phyloP scores from a whole-genome alignment of 768 basidiomycete species.

The Lentinula detonsa region DNA sequence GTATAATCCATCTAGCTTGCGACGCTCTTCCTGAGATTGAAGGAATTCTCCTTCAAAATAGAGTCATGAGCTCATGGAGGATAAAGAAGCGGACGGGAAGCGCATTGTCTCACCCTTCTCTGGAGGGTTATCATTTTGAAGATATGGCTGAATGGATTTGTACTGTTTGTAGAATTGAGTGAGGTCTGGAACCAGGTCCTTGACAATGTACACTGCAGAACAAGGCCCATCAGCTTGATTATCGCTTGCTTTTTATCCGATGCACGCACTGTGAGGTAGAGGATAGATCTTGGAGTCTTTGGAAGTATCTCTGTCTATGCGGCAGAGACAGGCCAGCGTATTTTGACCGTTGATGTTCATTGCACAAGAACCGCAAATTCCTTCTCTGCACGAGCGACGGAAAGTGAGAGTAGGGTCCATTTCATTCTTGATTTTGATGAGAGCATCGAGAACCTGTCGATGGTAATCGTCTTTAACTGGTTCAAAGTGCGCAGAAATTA shows the following conservation, averaged over 20 bases:
- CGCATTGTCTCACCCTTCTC: constrained; percentile 38
- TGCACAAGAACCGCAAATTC: constrained; percentile 97
- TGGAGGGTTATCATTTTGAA: constrained; percentile 90
- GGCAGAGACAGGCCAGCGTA: constrained; percentile 94
- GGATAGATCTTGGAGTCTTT: constrained; percentile 93
- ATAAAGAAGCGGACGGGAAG: background rate
- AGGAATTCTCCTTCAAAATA: constrained; percentile 60
- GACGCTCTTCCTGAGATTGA: constrained; percentile 86
- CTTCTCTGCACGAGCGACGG: constrained; percentile 87
- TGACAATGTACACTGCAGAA: constrained; percentile 89
- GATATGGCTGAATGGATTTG: constrained; percentile 97
- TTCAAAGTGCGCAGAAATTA: background rate
- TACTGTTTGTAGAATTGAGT: constrained; percentile 98
- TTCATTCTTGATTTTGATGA: constrained; percentile 99
- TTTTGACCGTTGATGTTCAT: constrained; percentile 99
- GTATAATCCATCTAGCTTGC: constrained; percentile 95
- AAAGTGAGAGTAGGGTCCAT: constrained; percentile 96
- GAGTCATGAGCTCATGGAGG: background rate
- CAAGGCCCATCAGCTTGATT: background rate
- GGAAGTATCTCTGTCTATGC: constrained; percentile 71
- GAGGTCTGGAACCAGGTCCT: constrained; percentile 93
- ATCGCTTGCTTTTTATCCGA: background rate
- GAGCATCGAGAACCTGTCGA: constrained; percentile 72
- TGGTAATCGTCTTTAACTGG: background rate
- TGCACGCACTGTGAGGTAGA: constrained; percentile 84